These are phyloP conservation scores for Clitopilus passeckerianus DNA, from an alignment of 768 basidiomycete genomes.

Conservation along the genomic window DNA sequence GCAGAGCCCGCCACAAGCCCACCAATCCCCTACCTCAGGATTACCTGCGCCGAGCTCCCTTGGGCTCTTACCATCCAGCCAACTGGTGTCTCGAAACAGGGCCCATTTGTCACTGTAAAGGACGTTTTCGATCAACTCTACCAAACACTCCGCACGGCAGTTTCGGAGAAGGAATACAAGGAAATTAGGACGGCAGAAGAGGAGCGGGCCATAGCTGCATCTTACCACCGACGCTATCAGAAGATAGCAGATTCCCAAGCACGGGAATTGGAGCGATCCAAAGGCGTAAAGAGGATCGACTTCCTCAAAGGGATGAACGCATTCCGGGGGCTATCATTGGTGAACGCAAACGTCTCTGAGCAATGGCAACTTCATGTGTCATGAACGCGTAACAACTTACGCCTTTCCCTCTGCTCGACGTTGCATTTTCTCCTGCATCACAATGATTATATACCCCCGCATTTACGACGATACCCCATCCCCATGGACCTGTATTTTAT, in stretches of 20 bases:
- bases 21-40: conserved; percentile 22
- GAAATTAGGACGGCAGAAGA: conserved; percentile 21
- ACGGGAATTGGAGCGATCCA: conserved; percentile 33
- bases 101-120: conserved; percentile 25
- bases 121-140: conserved; percentile 48
- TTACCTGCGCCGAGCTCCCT: conserved; percentile 24
- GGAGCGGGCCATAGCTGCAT: conserved; percentile 29
- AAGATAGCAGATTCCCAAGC: conserved; percentile 21
- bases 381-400: conserved; percentile 3
- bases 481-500: conserved; percentile 9
- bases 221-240: conserved; percentile 37
- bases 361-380: conserved; percentile 30
- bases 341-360: conserved; percentile 21
- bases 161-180: conserved; percentile 35
- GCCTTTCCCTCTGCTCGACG: neutral
- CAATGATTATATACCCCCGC: conserved; percentile 7
- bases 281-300: conserved; percentile 52
- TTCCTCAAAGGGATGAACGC: conserved; percentile 36
- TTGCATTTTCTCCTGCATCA: neutral
- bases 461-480: conserved; percentile 6
- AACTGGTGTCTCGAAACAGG: conserved; percentile 7
- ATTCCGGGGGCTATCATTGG: conserved; percentile 36
- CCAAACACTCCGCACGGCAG: conserved; percentile 32
- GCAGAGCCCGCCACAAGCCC: conserved; percentile 30
- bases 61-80: conserved; percentile 29